Evolutionary conservation across 164 flowering plant genomes (phyloP), one percentile per base, ranked within the genome.

Genomic region (Macadamia tetraphylla): DNA sequence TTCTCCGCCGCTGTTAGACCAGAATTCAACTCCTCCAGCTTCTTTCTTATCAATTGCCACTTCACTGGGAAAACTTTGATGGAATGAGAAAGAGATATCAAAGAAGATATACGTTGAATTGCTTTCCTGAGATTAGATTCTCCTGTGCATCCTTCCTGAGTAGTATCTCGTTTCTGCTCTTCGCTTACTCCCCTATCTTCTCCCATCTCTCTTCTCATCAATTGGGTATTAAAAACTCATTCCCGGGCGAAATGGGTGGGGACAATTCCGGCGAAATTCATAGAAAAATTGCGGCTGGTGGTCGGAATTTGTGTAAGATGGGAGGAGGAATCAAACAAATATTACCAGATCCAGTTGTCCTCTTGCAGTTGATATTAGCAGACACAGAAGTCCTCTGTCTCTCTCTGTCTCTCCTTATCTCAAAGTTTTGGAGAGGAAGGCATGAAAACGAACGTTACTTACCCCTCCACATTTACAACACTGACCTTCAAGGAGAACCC

Each of bases 11-110:
- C 81, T 18, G 65, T 59, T 7, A 94, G 72, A 35, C 82, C 79
- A 14, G 94, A 76, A 67, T 76, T 75, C 35, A 94, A 82, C 75
- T 88, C 92, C 29, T 89, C 88, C 15, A 94, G 88, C 86, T 83
- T 90, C 74, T 18, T 72, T 31, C 97, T 72, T 9, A 92, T 82
- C 60, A 73, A 30, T 52, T 87, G 81, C 99, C 99, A 94, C 82
- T 87, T 94, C 5, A 68, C 84, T 0, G 86, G 6, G 64, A 94
- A 94, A 18, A 81, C 86, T 70, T 77, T 88, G 71, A 80, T 76
- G 1, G 87, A 81, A 52, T 85, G 78, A 35, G 97, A 80, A 9
- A 83, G 71, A 6, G 90, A 73, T 48, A 86, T 83, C 58, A 94
- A 67, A 1, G 89, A 81, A 29, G 87, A 77, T 9, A 86, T 68